These are phyloP conservation scores for Vicia villosa DNA, from an alignment of 306 rosid species.

Conservation along the genomic window DNA sequence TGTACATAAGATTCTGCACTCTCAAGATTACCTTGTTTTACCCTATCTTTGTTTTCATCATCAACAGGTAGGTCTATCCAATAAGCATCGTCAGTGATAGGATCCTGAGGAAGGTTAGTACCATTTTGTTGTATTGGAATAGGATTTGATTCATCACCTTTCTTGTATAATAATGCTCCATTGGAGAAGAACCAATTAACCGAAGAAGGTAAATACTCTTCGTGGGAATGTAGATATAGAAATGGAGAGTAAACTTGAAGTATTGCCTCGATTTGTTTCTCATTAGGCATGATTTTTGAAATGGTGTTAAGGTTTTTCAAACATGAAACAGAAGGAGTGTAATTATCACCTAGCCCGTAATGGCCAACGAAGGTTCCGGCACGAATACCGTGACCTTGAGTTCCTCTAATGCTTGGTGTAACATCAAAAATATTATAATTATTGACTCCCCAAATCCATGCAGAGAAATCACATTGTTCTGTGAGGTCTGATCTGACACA, in stretches of 20 bases:
- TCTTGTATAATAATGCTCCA: conserved; percentile 60
- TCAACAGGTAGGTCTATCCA: conserved; percentile 74
- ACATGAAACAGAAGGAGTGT: conserved; percentile 45
- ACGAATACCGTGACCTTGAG: conserved; percentile 45
- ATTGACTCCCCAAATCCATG: conserved; percentile 64
- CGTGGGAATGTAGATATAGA: conserved; percentile 66
- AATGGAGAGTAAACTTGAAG: conserved; percentile 55
- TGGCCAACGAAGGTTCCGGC: conserved; percentile 60
- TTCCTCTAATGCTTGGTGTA: conserved; percentile 55
- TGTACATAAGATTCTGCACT: conserved; percentile 51
- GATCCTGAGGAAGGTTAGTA: conserved; percentile 72
- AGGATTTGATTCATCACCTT: conserved; percentile 57
- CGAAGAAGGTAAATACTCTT: conserved; percentile 61
- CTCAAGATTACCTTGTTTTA: conserved; percentile 55
- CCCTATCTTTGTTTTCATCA: conserved; percentile 49
- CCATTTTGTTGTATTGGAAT: conserved; percentile 51
- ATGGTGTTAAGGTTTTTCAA: conserved; percentile 52
- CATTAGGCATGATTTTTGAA: conserved; percentile 54
- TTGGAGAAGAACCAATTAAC: conserved; percentile 64
- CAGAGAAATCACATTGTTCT: conserved; percentile 45
- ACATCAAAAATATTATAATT: conserved; percentile 49
- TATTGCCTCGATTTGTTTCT: conserved; percentile 49
- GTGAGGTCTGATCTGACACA: conserved; percentile 67
- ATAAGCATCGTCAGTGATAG: conserved; percentile 60
- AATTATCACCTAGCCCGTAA: conserved; percentile 16